A percentile compares a stretch with the other conserved stretches of the same genome.
phyloP scores from a whole-genome alignment of 148 eudicot species.

The Pharnaceum exiguum region DNA sequence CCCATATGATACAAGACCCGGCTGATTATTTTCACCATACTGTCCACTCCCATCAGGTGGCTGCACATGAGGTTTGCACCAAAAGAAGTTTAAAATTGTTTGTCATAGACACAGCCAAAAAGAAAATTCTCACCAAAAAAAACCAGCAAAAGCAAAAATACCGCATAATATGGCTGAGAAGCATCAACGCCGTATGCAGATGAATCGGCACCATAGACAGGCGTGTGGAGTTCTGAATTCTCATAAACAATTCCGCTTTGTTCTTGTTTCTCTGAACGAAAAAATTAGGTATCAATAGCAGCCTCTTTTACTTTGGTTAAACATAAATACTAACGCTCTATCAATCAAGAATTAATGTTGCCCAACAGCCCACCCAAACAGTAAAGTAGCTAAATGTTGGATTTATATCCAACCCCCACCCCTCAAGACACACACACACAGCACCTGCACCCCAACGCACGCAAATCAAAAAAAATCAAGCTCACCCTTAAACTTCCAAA shows the following conservation, averaged over 20 bases:
- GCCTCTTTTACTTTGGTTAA: background rate
- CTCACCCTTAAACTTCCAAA: no score
- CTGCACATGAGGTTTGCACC: slow-evolving; percentile 32
- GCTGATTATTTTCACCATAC: slow-evolving; percentile 49
- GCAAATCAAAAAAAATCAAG: no score
- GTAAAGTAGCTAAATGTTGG: no score
- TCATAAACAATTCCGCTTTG: slow-evolving; percentile 34
- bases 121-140: background rate
- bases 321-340: background rate
- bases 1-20: slow-evolving; percentile 32
- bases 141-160: slow-evolving; percentile 10
- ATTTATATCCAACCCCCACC: no score
- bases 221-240: slow-evolving; percentile 28
- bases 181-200: slow-evolving; percentile 32
- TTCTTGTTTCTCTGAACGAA: slow-evolving; percentile 43
- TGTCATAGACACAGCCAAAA: background rate
- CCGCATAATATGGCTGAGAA: slow-evolving; percentile 58
- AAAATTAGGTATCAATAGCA: background rate
- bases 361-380: no score
- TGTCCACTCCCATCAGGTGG: slow-evolving; percentile 32
- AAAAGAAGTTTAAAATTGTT: background rate
- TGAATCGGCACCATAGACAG: slow-evolving; percentile 43
- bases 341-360: background rate
- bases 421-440: no score
- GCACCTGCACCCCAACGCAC: no score